Percentiles rank a stretch among this genome's conserved stretches.
phyloP scores from a whole-genome alignment of 2,329 filamentous ascomycete genomes.

The Cercospora zeae-maydis region DNA sequence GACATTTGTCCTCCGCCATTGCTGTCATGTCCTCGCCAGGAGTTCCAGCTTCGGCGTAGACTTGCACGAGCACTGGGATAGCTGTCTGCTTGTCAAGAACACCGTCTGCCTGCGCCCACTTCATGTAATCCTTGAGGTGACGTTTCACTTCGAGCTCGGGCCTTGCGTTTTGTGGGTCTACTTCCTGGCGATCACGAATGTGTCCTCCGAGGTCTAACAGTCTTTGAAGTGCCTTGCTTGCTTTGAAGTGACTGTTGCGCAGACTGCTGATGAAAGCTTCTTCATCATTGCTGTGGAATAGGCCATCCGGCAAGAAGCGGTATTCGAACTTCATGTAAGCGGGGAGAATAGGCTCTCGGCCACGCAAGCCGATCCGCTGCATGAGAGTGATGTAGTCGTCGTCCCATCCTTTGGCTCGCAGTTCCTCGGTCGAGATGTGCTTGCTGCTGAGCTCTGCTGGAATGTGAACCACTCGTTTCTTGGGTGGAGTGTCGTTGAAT shows the following conservation, averaged over 20 bases:
- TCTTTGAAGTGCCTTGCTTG: slow-evolving; percentile 49
- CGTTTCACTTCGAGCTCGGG: slow-evolving; percentile 18
- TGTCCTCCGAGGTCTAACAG: slow-evolving; percentile 51
- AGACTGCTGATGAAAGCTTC: slow-evolving; percentile 47
- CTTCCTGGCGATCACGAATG: slow-evolving; percentile 49
- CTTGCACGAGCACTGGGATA: slow-evolving; percentile 46
- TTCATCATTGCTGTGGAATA: slow-evolving; percentile 47
- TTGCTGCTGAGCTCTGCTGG: slow-evolving; percentile 26
- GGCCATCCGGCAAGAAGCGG: slow-evolving; percentile 49
- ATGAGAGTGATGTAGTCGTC: slow-evolving; percentile 52
- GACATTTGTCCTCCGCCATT: slow-evolving; percentile 44
- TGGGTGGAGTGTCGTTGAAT: slow-evolving; percentile 18
- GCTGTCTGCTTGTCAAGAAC: slow-evolving; percentile 35
- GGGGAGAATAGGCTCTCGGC: slow-evolving; percentile 55
- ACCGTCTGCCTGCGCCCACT: slow-evolving; percentile 53
- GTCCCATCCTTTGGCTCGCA: slow-evolving; percentile 44
- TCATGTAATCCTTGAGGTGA: slow-evolving; percentile 46
- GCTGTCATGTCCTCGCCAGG: slow-evolving; percentile 41
- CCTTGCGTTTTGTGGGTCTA: slow-evolving; percentile 31
- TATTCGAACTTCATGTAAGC: slow-evolving; percentile 53
- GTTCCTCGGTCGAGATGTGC: slow-evolving; percentile 26
- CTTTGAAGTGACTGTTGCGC: slow-evolving; percentile 46
- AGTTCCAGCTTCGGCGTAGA: slow-evolving; percentile 41
- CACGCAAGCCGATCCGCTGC: slow-evolving; percentile 53
- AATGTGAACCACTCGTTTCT: slow-evolving; percentile 21